Evolutionary conservation across 345 rosid genomes (phyloP), one percentile per base, ranked within the genome.

Genomic region (Eucalyptus cloeziana): DNA sequence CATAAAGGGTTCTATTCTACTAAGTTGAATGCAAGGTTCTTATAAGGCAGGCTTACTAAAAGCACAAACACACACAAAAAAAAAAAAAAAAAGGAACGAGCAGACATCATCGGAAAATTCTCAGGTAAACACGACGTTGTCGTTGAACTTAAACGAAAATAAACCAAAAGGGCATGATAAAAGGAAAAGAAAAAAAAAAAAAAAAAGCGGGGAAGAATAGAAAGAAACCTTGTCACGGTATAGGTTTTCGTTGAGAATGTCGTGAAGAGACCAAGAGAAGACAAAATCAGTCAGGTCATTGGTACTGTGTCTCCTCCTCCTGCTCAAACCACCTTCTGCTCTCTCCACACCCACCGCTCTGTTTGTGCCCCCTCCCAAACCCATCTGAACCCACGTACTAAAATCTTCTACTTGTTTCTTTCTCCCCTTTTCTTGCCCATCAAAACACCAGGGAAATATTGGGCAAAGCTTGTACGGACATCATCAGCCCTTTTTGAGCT

Each of bases 181-280:
- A 14, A 51, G 1, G 16, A 13, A 49, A 49, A 4, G 2, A 0
- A 5, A 14, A 50, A 5, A 7, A 3, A 31, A 43, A 79, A 19
- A 56, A 56, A 5, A 62, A 21, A 40, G 69, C 37, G 7, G 37
- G 13, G 25, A 58, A 58, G 2, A 47, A n/a, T 4, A 47, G 76
- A 44, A 60, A 47, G 33, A 47, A 86, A 92, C 95, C 92, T 89
- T 37, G 54, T 91, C 54, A 87, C 27, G 50, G 83, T 89, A 92
- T 71, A 94, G 94, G 25, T 88, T 30, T 44, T 90, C 86, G 62
- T 93, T 71, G 33, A 44, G 86, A 49, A 94, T 90, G 87, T 93
- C 93, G 0, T 93, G 89, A 49, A 93, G 88, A 12, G 93, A 91
- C 95, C 95, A 93, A 21, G 92, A 91, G 25, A 86, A 91, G 50